phyloP scores from a whole-genome alignment of 208 protist species.

The Acanthamoeba castellanii region DNA sequence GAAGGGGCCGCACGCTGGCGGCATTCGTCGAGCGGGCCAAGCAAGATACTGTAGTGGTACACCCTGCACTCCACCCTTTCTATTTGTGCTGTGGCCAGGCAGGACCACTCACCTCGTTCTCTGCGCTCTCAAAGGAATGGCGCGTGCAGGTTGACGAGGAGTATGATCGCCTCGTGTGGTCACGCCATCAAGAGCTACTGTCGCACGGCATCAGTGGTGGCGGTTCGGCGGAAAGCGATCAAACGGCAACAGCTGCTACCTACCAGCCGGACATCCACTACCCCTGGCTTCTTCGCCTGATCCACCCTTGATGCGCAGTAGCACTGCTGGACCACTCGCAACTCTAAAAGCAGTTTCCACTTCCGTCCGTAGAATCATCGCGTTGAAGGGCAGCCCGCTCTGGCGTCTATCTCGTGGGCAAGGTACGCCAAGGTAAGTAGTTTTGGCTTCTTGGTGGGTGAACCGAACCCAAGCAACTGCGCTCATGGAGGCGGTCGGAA shows the following conservation, averaged over 20 bases:
- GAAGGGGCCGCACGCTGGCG: neutral
- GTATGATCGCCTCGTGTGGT: neutral
- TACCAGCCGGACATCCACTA: slow-evolving; percentile 10
- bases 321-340: neutral
- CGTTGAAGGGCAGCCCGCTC: too few relatives aligned
- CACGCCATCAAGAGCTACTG: neutral
- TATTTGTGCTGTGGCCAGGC: neutral
- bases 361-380: too few relatives aligned
- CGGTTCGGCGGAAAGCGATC: neutral
- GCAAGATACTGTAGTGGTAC: neutral
- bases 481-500: too few relatives aligned
- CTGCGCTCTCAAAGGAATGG: neutral
- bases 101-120: too few relatives aligned
- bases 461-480: too few relatives aligned
- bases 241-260: neutral
- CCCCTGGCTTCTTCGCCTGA: neutral
- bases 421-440: too few relatives aligned
- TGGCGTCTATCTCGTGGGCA: too few relatives aligned
- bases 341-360: neutral
- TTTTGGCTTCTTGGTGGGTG: too few relatives aligned
- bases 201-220: neutral
- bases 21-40: neutral
- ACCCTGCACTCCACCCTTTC: neutral
- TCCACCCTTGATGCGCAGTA: neutral
- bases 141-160: neutral